Evolutionary conservation across 805 yeast species (phyloP), one percentile per base, ranked within the genome.

Genomic region (Schwanniomyces vanrijiae): DNA sequence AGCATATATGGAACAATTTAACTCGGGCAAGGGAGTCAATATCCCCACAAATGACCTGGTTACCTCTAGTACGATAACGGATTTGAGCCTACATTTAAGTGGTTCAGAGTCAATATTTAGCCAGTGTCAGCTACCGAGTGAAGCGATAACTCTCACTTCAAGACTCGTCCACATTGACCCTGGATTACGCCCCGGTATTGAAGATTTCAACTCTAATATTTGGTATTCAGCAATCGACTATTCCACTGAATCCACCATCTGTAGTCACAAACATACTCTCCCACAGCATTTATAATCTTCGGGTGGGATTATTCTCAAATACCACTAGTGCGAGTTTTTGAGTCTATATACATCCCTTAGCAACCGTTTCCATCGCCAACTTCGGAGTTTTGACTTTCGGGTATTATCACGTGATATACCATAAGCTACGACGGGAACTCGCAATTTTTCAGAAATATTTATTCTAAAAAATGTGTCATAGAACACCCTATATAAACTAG

Each of bases 371-470:
- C n/a, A n/a, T 25, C 29, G 7, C 33, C 33, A 3, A 5, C 16
- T 28, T 16, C 20, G 35, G 20, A 14, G 20, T 14, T n/a, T n/a
- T 14, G 20, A 31, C 10, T 14, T 37, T 8, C 25, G 39, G 39
- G 7, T 9, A 11, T 3, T 5, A 3, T 4, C 40, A 22, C 40
- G 37, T 43, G 40, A 28, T 18, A 13, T 24, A 31, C n/a, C 4
- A 16, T 21, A 25, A 43, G 38, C 21, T 6, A n/a, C 16, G 16
- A 39, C 42, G 37, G 47, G 47, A 38, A 38, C n/a, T n/a, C 16
- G 43, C 13, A 13, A 38, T 22, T 28, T 25, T 37, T 37, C 24
- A 25, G n/a, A 31, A 31, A 24, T 26, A 25, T 37, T 43, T 29
- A 19, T 37, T 3, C n/a, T 20, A 31, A 37, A 20, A 18, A 8